Evolutionary conservation across 495 filamentous ascomycete species (phyloP).

Genomic region (Talaromyces thailandensis): DNA sequence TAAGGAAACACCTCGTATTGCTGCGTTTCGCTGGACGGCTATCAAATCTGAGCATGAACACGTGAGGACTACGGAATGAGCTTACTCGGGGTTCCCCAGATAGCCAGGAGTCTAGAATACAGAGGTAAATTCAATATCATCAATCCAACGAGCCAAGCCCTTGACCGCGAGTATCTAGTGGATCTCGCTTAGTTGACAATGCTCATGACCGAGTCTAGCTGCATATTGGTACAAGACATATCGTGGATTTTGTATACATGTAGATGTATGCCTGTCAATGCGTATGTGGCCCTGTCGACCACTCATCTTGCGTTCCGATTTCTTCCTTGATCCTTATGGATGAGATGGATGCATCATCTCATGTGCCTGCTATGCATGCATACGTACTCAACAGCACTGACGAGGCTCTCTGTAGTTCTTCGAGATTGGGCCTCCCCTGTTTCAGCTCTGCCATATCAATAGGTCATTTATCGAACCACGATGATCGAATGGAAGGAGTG

Average conservation of each 20-base stretch:
- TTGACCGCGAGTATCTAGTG: neutral
- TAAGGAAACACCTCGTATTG: neutral
- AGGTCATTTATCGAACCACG: neutral
- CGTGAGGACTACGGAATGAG: no score
- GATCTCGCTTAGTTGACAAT: neutral
- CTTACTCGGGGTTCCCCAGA: neutral
- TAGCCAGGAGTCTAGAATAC: neutral
- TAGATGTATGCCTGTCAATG: neutral
- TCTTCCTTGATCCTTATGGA: neutral
- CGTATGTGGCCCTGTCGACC: neutral
- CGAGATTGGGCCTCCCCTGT: neutral
- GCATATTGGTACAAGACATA: neutral
- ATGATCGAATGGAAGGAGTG: neutral
- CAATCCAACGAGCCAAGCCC: neutral
- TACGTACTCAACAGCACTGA: neutral
- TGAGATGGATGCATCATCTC: neutral
- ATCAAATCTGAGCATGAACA: neutral
- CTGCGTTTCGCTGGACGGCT: neutral
- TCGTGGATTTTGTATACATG: neutral
- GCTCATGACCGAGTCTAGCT: neutral
- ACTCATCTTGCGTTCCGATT: conserved; percentile 1
- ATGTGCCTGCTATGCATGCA: neutral
- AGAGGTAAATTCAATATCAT: neutral
- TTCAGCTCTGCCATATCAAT: neutral
- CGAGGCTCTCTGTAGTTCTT: neutral